A percentile compares a stretch with the other conserved stretches of the same genome.
phyloP scores from a whole-genome alignment of 306 rosid species.

The Casuarina glauca region DNA sequence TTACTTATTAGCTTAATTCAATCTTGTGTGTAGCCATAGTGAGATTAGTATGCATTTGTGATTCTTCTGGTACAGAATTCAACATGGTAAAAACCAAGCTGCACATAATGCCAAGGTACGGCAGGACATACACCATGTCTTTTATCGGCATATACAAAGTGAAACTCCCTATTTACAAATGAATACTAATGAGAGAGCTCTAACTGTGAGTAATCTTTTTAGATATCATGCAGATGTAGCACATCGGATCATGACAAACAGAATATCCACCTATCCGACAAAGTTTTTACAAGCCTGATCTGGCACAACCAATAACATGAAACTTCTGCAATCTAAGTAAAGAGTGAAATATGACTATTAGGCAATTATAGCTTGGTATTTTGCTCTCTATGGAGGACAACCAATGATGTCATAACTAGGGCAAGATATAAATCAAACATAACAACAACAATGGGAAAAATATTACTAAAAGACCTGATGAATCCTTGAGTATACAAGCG shows the following conservation, averaged over 20 bases:
- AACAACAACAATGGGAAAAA: slow-evolving; percentile 25
- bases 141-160: neutral
- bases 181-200: neutral
- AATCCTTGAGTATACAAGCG: slow-evolving; percentile 93
- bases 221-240: neutral
- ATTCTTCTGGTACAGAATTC: neutral
- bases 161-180: neutral
- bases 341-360: neutral
- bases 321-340: neutral
- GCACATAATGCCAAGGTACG: neutral
- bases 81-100: neutral
- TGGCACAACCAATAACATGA: neutral
- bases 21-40: too few species aligned
- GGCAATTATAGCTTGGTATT: too few species aligned
- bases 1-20: neutral
- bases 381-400: neutral
- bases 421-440: slow-evolving; percentile 19
- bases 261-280: neutral
- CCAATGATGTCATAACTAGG: too few species aligned
- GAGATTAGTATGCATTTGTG: neutral
- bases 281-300: neutral
- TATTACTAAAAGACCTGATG: slow-evolving; percentile 61
- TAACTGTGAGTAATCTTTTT: neutral
- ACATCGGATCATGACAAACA: neutral
- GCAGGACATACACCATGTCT: neutral